Base-by-base conservation (phyloP, 192 early-diverging fungal species). In the Polychytrium aggregatum region DNA sequence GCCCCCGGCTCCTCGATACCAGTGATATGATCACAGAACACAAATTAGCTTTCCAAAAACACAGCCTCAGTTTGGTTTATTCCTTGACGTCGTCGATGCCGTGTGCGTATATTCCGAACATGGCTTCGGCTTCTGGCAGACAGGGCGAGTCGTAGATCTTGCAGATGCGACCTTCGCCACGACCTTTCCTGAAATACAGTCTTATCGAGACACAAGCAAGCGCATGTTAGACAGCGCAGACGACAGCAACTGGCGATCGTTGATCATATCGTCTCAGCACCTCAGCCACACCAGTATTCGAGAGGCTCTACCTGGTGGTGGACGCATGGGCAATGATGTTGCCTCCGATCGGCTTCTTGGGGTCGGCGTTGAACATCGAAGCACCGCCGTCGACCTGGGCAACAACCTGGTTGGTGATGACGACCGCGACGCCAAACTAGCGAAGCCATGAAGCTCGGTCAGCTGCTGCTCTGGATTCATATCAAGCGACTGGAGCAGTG, bases 301-400 rank as follows among this genome's bases (percentile, higher is more conserved):
- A n/a, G 31, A 33, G 13, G 16, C 3, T 2, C 6, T 73, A 89
- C 83, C 93, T 74, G 14, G 94, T 98, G 9, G 91, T 94, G 33
- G 92, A 94, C n/a, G 94, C 74, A 47, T 98, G 95, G 0, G 95
- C 92, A 60, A 96, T 93, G 33, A 98, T 94, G 65, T 98, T 92
- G 50, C 94, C 94, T 41, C 94, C 94, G 50, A 93, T 92, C 2
- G 94, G 94, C 49, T 98, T 98, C 57, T 92, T 93, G 17, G 84
- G 84, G 50, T 92, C 89, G 13, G 83, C 65, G 24, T 79, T 82
- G 71, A 92, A 95, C 82, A 91, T 90, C 20, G 83, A 68, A 53
- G 81, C 79, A 18, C 70, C 78, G 44, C 91, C 91, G 60, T 98
- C 92, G 0, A 96, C 73, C 52, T 77, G 87, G 1, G 92, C 90